Conservation (phyloP, 2,329 filamentous ascomycete species). For the Nemania diffusa region DNA sequence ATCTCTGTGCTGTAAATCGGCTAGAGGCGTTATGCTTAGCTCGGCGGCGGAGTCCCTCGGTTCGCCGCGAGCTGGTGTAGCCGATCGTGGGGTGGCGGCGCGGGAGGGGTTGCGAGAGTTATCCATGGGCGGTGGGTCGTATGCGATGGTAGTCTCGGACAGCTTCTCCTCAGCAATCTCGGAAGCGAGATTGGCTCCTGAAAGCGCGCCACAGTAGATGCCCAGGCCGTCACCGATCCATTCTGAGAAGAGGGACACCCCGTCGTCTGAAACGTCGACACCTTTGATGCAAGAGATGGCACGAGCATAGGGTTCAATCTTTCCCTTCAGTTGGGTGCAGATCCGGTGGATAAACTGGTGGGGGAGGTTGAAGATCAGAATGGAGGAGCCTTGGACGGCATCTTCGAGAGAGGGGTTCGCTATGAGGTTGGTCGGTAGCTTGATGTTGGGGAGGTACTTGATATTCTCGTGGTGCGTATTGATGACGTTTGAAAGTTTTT, state of each 20-base stretch:
- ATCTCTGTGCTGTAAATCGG: conserved; percentile 73
- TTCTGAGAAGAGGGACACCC: conserved; percentile 91
- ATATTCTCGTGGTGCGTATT: conserved; percentile 95
- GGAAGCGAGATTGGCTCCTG: conserved; percentile 93
- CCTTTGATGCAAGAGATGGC: conserved; percentile 99
- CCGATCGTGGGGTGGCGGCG: conserved; percentile 57
- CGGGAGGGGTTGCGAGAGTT: conserved; percentile 76
- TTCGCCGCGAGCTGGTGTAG: conserved; percentile 60
- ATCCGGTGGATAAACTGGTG: conserved; percentile 95
- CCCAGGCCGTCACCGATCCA: conserved; percentile 89
- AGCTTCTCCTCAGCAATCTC: conserved; percentile 97
- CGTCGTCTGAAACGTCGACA: conserved; percentile 88
- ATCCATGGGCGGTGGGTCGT: conserved; percentile 90
- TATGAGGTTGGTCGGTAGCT: conserved; percentile 82
- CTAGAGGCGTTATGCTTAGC: conserved; percentile 62
- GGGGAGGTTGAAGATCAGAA: conserved; percentile 95
- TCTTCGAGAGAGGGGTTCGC: conserved; percentile 85
- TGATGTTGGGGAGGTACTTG: conserved; percentile 94
- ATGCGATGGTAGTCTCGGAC: conserved; percentile 96
- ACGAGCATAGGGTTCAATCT: conserved; percentile 90
- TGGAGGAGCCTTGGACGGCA: conserved; percentile 83
- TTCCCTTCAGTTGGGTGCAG: conserved; percentile 84
- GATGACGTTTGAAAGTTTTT: conserved; percentile 92
- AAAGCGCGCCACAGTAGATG: conserved; percentile 96
- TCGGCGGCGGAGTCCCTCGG: conserved; percentile 61